Evolutionary conservation across 139 green algal species (phyloP).

Genomic region (Closterium sp.): DNA sequence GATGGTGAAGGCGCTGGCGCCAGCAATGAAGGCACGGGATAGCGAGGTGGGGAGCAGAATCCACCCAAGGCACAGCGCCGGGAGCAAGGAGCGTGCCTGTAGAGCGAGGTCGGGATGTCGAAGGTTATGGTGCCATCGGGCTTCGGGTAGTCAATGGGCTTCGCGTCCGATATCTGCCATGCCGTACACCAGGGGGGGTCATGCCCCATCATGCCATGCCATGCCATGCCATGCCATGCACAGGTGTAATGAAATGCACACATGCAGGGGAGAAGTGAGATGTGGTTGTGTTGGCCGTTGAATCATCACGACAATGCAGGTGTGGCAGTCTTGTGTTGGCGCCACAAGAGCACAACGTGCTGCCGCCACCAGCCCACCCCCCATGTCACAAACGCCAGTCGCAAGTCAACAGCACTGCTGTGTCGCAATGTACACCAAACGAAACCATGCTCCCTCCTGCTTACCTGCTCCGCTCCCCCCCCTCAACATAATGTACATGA

Average conservation of each 20-base stretch:
- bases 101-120: slow-evolving; percentile 79
- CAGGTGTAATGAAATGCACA: too few species aligned
- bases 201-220: too few species aligned
- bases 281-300: too few species aligned
- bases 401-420: background rate
- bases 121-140: slow-evolving; percentile 85
- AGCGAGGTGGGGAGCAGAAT: background rate
- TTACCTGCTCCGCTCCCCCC: background rate
- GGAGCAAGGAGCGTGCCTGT: slow-evolving; percentile 44
- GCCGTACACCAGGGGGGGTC: too few species aligned
- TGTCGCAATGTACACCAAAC: background rate
- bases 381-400: background rate
- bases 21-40: background rate
- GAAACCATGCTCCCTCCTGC: background rate
- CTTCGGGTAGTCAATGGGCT: slow-evolving; percentile 70
- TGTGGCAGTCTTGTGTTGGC: background rate
- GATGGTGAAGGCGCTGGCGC: background rate
- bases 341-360: too few species aligned
- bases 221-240: too few species aligned
- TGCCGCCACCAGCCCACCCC: background rate
- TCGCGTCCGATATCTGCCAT: background rate
- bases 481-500: background rate
- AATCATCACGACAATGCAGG: background rate
- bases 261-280: background rate
- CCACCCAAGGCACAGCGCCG: too few species aligned